Percentiles rank a stretch among this genome's conserved stretches.
Evolutionary conservation across 2,329 filamentous ascomycete genomes (phyloP).

Genomic region (Dothistroma septosporum): DNA sequence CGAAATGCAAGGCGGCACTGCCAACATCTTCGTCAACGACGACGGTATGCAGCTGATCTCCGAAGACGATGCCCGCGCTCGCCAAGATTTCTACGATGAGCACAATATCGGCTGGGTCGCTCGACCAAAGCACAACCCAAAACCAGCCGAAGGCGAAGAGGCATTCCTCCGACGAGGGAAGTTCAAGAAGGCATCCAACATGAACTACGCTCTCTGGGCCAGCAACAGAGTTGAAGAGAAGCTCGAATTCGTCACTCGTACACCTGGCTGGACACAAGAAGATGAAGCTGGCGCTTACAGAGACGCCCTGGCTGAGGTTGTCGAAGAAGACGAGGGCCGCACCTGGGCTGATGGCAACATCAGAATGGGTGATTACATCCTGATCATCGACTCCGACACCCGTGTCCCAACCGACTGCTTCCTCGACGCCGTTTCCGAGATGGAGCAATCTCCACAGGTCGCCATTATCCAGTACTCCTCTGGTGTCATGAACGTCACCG

Average conservation of each 20-base stretch:
- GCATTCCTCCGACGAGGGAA: constrained; percentile 57
- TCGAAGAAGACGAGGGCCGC: constrained; percentile 61
- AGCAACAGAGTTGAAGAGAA: constrained; percentile 66
- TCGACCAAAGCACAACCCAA: constrained; percentile 49
- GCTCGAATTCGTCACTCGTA: constrained; percentile 55
- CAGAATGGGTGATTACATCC: constrained; percentile 77
- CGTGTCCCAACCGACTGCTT: constrained; percentile 74
- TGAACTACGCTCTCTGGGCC: constrained; percentile 65
- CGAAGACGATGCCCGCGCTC: constrained; percentile 41
- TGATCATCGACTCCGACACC: constrained; percentile 75
- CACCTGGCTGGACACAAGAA: constrained; percentile 61
- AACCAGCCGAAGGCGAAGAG: constrained; percentile 48
- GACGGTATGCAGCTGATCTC: constrained; percentile 63
- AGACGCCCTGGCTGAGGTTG: constrained; percentile 59
- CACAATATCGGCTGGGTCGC: constrained; percentile 50
- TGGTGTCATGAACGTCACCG: constrained; percentile 73
- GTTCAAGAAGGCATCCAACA: constrained; percentile 71
- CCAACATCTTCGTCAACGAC: constrained; percentile 65
- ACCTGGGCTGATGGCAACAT: constrained; percentile 84
- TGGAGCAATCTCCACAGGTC: constrained; percentile 74
- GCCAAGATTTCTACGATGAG: constrained; percentile 49
- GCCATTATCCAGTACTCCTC: constrained; percentile 75
- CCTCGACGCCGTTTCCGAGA: constrained; percentile 73
- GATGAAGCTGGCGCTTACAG: constrained; percentile 65
- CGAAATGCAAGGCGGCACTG: constrained; percentile 57